Evolutionary conservation across 768 basidiomycete species (phyloP), one percentile per base, ranked within the genome.

Genomic region (Leccinum variicolor): DNA sequence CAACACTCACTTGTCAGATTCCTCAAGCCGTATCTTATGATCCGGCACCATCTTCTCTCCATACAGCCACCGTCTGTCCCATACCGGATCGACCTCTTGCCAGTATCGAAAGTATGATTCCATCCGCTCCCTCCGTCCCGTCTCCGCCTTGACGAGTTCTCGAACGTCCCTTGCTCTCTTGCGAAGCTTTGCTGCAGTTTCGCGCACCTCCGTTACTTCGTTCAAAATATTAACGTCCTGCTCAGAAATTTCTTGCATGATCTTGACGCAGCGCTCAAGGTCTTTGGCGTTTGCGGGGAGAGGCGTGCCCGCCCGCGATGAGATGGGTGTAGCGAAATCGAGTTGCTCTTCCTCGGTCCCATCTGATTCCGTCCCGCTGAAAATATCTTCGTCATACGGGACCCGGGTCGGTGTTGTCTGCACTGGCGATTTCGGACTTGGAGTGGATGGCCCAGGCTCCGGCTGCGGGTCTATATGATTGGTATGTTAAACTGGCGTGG

Each of bases 31-130:
- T 31, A 55, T 36, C 15, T 48, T 41, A 8, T 39, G 15, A 4
- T 55, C 56, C n/a, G 45, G 36, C 2, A 6, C 55, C 50, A 17
- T 50, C 15, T 56, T 50, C 31, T 62, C 59, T 29, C 60, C 65
- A 26, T 64, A 67, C 31, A 71, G 13, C 71, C 71, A 71, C n/a
- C 56, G 11, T 25, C 61, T 63, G 36, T 63, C 59, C 69, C 72
- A 69, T 4, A 5, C 50, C 2, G 63, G 61, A 13, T 62, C 58
- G 5, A 60, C 64, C 26, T 74, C 58, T 26, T 62, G 60, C 69
- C 73, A 73, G 33, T 70, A 64, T 29, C 56, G 53, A 36, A 67
- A 73, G 25, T 62, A 72, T 8, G 58, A 29, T 19, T 72, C 64
- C 62, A 73, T 65, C 14, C 72, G 57, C 46, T 64, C 64, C 51